These are phyloP conservation scores for Fusarium anguioides DNA, from an alignment of 2,329 filamentous ascomycete species.

Conservation along the genomic window DNA sequence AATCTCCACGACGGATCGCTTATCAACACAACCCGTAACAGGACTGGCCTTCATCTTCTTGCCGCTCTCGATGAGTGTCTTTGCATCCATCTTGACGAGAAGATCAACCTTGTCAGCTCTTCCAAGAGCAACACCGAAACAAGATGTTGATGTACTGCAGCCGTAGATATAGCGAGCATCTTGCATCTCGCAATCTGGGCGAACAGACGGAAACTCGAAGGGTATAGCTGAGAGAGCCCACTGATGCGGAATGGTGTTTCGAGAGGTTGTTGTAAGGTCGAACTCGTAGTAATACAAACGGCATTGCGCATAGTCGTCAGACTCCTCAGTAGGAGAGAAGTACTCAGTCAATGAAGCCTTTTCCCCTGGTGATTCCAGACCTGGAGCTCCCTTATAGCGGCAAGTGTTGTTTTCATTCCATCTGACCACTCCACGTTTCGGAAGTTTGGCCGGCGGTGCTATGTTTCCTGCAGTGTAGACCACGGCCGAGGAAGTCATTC, in stretches of 20 bases:
- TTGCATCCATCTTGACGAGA: constrained; percentile 70
- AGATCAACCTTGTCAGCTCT: constrained; percentile 74
- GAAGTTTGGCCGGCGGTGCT: too few species aligned
- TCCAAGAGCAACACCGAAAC: constrained; percentile 70
- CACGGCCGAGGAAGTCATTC: constrained; percentile 72
- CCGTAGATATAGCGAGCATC: constrained; percentile 72
- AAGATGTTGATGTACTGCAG: constrained; percentile 68
- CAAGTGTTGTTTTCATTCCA: not conserved
- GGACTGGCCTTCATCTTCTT: constrained; percentile 56
- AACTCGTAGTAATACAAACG: constrained; percentile 77
- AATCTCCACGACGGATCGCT: constrained; percentile 64
- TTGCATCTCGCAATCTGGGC: constrained; percentile 66
- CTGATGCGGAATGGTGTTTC: constrained; percentile 64
- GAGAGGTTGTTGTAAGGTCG: constrained; percentile 49
- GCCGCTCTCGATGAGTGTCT: constrained; percentile 64
- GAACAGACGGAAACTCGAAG: constrained; percentile 74
- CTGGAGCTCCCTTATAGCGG: not conserved
- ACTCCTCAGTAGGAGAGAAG: constrained; percentile 44
- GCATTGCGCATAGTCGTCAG: constrained; percentile 71
- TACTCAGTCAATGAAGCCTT: fast-evolving
- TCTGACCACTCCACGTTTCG: not conserved
- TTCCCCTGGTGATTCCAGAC: not conserved
- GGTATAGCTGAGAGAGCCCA: constrained; percentile 73
- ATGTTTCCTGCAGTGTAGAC: constrained; percentile 75
- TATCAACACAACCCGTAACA: constrained; percentile 72